Evolutionary conservation across 768 basidiomycete genomes (phyloP), one percentile per base, ranked within the genome.

Genomic region (Hydnomerulius pinastri): DNA sequence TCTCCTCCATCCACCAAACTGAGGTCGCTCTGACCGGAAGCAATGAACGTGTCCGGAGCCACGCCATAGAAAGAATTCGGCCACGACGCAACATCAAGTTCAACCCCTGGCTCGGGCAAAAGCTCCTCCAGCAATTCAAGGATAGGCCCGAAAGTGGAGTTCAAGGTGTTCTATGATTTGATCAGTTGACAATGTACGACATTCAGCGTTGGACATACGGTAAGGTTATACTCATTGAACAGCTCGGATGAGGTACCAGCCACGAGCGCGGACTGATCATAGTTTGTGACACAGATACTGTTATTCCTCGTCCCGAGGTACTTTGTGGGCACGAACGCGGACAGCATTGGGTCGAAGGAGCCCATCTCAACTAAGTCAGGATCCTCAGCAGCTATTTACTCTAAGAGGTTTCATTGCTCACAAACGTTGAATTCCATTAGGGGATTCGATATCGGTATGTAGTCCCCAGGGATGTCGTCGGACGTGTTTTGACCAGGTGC

Each of bases 271-370:
- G 55, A 57, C 36, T 74, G 71, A n/a, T 73, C 73, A 43, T 66
- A 73, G 36, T 69, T 68, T 2, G 66, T 63, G 4, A 72, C 40
- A 18, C 71, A 74, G 24, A 64, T 28, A 23, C 51, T 67, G 11
- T 50, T 54, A 35, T 71, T 73, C 6, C 46, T 61, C 20, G 69
- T 69, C 1, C 81, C 81, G 18, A 79, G 57, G 57, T 77, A 74
- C 52, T 76, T 70, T 28, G 74, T 64, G 0, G 73, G 70, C 5
- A 72, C 71, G 46, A 79, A 80, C 2, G 79, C 77, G 1, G 77
- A 72, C 6, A 75, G 60, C 35, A 68, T 69, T 44, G 73, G 65
- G 46, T 77, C 76, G 51, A 64, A 78, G 0, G 71, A 73, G 1
- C 77, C 74, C 57, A 68, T 69, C 50, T 74, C 73, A 45, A 60